Base-by-base conservation (phyloP, 129 eudicot genomes). In the Smallanthus sonchifolius region DNA sequence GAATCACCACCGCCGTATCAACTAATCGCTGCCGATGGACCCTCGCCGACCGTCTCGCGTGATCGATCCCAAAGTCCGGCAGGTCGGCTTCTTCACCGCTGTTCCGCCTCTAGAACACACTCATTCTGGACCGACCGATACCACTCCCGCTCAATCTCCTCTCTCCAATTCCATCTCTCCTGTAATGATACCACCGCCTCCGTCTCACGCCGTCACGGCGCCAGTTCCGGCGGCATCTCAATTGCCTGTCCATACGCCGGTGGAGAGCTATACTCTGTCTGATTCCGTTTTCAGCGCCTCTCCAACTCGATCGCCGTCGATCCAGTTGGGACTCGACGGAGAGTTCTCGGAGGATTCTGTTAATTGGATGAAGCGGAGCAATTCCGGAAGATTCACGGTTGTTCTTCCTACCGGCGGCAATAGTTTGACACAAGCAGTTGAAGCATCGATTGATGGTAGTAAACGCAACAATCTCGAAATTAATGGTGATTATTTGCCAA, bases 121-220 rank as follows among this genome's bases (percentile, higher is more conserved):
- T 24, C 85, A 72, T 67, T 85, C 85, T 0, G 84, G 72, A 34
- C 87, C 86, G 35, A 77, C 30, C 30, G 30, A 24, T 24, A 24
- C 30, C 30, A 24, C 30, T 24, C 30, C 88, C 39, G 20, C 82
- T 4, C 64, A 43, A 8, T 81, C 96, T 3, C 87, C 89, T 10
- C 39, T 83, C 14, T 76, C 76, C 59, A 80, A 83, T 69, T 67
- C 95, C n/a, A 68, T 86, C 47, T 85, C 95, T 40, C 98, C 96
- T n/a, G 92, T 87, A 42, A 89, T 92, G 98, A 92, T 92, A 49
- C 96, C 96, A 1, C 97, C 91, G 40, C 77, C 96, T 32, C 17
- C 79, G 44, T 65, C 84, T 10, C 85, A 80, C 37, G 81, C 87
- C 67, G 86, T 77, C 60, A 79, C 75, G 67, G 71, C 83, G 51